Conservation (phyloP, 495 filamentous ascomycete species). For the Xylaria castorea region DNA sequence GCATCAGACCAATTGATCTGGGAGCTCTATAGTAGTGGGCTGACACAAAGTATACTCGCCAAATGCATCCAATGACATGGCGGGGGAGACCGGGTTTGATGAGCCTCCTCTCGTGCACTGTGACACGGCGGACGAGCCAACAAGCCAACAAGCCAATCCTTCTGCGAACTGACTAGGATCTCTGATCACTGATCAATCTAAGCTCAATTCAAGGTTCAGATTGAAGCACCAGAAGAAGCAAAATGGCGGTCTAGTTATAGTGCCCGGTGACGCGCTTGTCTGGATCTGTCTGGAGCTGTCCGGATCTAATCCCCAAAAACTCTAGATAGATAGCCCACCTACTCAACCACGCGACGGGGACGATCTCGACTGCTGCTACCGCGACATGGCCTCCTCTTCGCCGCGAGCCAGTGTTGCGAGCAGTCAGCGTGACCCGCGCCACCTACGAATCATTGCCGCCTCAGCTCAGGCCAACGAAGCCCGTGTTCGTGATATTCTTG, state of each 20-base stretch:
- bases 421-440: constrained; percentile 44
- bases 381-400: constrained; percentile 39
- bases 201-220: neutral
- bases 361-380: neutral
- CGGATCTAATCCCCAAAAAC: neutral
- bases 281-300: neutral
- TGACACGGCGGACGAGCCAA: neutral
- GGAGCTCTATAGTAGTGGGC: neutral
- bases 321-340: neutral
- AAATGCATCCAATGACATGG: neutral
- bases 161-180: neutral
- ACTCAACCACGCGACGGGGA: neutral
- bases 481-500: constrained; percentile 41
- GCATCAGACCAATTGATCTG: neutral
- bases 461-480: constrained; percentile 45
- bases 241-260: constrained; percentile 19
- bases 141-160: neutral
- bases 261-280: neutral
- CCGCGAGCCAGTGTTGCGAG: constrained; percentile 42
- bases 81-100: neutral
- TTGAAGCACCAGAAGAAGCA: neutral
- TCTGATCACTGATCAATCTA: neutral
- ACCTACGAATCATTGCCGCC: constrained; percentile 42
- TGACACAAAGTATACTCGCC: neutral
- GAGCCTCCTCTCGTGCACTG: neutral